These are phyloP conservation scores for Dothistroma pini DNA, from an alignment of 2,329 filamentous ascomycete genomes.

Conservation along the genomic window DNA sequence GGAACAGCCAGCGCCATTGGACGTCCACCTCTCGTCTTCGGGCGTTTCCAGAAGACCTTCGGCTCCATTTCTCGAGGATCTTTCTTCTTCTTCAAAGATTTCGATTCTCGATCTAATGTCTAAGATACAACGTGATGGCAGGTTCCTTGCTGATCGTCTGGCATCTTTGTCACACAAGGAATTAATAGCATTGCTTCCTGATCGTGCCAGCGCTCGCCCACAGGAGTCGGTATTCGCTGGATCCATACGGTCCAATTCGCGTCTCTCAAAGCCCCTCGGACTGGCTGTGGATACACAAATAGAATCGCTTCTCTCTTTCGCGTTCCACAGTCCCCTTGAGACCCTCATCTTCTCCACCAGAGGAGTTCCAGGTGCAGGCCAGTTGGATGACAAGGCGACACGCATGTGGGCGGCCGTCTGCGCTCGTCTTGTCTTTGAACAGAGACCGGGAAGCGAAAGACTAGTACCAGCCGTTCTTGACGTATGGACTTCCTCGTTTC, in stretches of 20 bases:
- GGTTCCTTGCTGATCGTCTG: conserved; percentile 81
- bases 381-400: conserved; percentile 69
- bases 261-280: conserved; percentile 34
- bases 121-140: conserved; percentile 77
- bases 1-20: conserved; percentile 63
- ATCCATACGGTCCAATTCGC: conserved; percentile 46
- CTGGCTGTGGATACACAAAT: conserved; percentile 28
- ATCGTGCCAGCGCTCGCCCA: conserved; percentile 73
- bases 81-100: conserved; percentile 71
- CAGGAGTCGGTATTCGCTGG: conserved; percentile 76
- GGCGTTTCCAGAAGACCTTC: conserved; percentile 28
- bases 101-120: conserved; percentile 75
- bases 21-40: conserved; percentile 50
- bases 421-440: conserved; percentile 74
- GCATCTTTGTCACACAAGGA: conserved; percentile 71
- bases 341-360: conserved; percentile 39
- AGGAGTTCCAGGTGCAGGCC: conserved; percentile 42
- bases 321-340: conserved; percentile 29
- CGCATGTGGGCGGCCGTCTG: conserved; percentile 87
- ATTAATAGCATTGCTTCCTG: conserved; percentile 70
- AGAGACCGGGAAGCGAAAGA: conserved; percentile 71
- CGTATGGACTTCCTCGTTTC: conserved; percentile 78
- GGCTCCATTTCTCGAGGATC: conserved; percentile 55
- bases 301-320: conserved; percentile 25
- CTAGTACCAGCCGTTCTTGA: conserved; percentile 82